Base-by-base conservation (phyloP, 345 rosid genomes). In the Gossypium arboreum region DNA sequence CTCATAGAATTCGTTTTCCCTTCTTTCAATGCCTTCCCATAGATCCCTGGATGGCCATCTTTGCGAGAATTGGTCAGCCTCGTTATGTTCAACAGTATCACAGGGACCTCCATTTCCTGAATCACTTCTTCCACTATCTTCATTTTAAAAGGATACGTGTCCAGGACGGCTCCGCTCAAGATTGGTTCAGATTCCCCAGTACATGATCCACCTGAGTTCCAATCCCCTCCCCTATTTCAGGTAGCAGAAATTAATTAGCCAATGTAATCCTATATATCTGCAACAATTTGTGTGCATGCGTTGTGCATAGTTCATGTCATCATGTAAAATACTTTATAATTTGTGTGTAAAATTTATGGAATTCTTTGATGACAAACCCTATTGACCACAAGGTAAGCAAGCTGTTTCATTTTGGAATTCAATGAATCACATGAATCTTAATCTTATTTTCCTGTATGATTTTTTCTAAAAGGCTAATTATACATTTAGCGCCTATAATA, bases 201-300 rank as follows among this genome's bases (percentile, higher is more conserved):
- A 82, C 98, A 94, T 6, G 97, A 76, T 60, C 98, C 98, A 44
- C 98, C 98, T 0, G 97, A 92, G 83, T 94, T 90, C 98, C 98
- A 92, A 63, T 91, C 98, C 67, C 98, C 98, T 27, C 98, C 98
- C 65, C 98, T 92, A 79, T 84, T 79, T 58, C 62, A 47, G 34
- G n/a, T 2, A 75, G 18, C 25, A 41, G 48, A 41, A 76, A 64
- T 60, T 41, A 47, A 27, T 60, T 47, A 24, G 45, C 11, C 25
- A 59, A 44, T 7, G 27, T 24, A 43, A 39, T 57, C 39, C 29
- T 20, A 34, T 18, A 54, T 2, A 12, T 11, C 13, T 15, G 61
- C 61, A 71, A 56, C 29, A 69, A 27, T 51, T 22, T 17, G 59
- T 52, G n/a, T 24, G 3, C 45, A 9, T 17, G 24, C 25, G 3